Evolutionary conservation across 345 rosid species (phyloP).

Genomic region (Eucalyptus pauciflora): DNA sequence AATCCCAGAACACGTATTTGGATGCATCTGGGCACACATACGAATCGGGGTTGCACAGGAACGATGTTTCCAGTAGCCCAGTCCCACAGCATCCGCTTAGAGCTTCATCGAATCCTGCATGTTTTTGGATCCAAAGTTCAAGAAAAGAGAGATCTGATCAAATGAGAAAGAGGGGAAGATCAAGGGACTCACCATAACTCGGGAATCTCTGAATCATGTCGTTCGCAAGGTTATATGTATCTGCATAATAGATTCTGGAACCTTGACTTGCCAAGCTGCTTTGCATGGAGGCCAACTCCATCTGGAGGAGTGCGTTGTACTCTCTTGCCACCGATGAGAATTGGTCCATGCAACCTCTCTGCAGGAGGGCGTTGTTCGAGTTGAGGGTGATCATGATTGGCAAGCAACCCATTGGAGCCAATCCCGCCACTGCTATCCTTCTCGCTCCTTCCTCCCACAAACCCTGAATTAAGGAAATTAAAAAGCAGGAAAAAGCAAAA

Average conservation of each 20-base stretch:
- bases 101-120: constrained; percentile 43
- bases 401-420: constrained; percentile 82
- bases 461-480: constrained; percentile 15
- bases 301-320: constrained; percentile 36
- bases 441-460: constrained; percentile 60
- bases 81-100: constrained; percentile 71
- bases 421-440: constrained; percentile 21
- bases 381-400: constrained; percentile 60
- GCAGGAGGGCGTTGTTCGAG: constrained; percentile 14
- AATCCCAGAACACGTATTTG: constrained; percentile 69
- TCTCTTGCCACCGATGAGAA: constrained; percentile 28
- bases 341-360: constrained; percentile 43
- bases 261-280: constrained; percentile 11
- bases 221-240: constrained; percentile 14
- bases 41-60: constrained; percentile 58
- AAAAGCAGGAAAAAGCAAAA: background rate
- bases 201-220: constrained; percentile 28
- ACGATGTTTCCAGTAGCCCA: constrained; percentile 47
- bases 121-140: background rate
- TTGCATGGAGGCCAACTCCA: constrained; percentile 28
- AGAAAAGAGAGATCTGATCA: background rate
- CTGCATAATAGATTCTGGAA: constrained; percentile 19
- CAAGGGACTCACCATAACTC: constrained; percentile 21
- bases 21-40: constrained; percentile 54
- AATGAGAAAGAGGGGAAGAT: background rate